These are phyloP conservation scores for Niveomyces coronatus DNA, from an alignment of 2,329 filamentous ascomycete genomes.

Conservation along the genomic window DNA sequence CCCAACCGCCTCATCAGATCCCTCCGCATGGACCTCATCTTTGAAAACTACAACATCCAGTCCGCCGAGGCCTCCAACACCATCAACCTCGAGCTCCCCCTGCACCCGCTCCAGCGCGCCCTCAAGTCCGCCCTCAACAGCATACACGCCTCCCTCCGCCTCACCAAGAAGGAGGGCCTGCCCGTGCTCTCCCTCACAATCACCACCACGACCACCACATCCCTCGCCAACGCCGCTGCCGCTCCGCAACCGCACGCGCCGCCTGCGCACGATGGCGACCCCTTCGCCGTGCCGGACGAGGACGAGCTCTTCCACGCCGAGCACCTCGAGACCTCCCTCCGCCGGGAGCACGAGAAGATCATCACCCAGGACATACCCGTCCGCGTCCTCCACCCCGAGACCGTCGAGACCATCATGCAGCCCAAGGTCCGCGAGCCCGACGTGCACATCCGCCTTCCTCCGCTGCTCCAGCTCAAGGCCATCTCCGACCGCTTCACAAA, in stretches of 20 bases:
- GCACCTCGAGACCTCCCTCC: constrained; percentile 45
- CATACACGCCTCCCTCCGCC: constrained; percentile 69
- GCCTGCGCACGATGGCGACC: constrained; percentile 21
- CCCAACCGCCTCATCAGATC: constrained; percentile 29
- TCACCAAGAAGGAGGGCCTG: constrained; percentile 85
- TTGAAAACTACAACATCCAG: constrained; percentile 74
- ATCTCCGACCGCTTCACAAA: constrained; percentile 95
- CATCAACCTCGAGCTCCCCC: constrained; percentile 91
- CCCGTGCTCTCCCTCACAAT: constrained; percentile 88
- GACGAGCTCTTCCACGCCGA: constrained; percentile 38
- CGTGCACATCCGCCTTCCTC: constrained; percentile 84
- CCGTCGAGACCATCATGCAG: constrained; percentile 89
- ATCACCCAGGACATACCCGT: constrained; percentile 97
- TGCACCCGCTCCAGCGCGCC: constrained; percentile 81
- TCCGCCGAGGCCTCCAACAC: constrained; percentile 75
- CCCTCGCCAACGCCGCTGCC: constrained; percentile 23
- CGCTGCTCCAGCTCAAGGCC: constrained; percentile 78
- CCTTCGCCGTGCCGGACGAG: constrained; percentile 28
- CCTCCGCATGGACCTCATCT: constrained; percentile 69
- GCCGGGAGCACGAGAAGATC: constrained; percentile 73
- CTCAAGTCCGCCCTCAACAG: constrained; percentile 79
- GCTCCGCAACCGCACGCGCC: constrained; percentile 17
- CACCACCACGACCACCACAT: constrained; percentile 57
- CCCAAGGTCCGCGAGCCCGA: constrained; percentile 84
- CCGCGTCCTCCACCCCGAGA: constrained; percentile 71